Evolutionary conservation across 2,329 filamentous ascomycete species (phyloP).

Genomic region (Exophiala phaeomuriformis): DNA sequence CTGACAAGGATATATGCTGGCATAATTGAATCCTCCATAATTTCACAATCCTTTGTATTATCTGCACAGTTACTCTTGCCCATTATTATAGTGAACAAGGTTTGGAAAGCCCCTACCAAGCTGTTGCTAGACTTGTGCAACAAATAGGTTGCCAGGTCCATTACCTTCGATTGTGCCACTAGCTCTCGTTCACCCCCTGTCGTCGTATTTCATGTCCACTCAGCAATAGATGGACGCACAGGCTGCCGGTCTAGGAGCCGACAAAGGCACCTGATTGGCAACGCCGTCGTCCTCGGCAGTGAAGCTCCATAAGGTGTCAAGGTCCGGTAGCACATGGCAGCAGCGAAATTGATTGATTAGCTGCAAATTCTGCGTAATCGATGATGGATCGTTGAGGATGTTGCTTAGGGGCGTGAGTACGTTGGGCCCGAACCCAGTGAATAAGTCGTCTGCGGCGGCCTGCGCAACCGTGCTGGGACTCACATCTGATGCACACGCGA

Average conservation of each 20-base stretch:
- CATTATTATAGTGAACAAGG: no score
- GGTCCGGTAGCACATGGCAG: constrained; percentile 9
- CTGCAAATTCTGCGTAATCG: neutral
- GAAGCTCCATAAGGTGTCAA: constrained; percentile 4
- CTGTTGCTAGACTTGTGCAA: no score
- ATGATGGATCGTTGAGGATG: neutral
- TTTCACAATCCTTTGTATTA: no score
- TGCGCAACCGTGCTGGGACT: constrained; percentile 1
- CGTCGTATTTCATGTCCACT: neutral
- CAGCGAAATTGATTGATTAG: constrained; percentile 12
- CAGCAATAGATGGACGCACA: constrained; percentile 9
- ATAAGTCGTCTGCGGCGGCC: constrained; percentile 4
- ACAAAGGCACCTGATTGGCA: neutral
- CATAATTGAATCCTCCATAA: no score
- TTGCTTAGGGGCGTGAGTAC: constrained; percentile 6
- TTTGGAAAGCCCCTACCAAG: no score
- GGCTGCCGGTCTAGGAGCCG: constrained; percentile 2
- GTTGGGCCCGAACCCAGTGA: constrained; percentile 1
- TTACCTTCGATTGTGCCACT: no score
- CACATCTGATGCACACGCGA: constrained; percentile 7
- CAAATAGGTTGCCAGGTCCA: no score
- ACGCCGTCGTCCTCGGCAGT: constrained; percentile 10
- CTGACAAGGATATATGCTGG: no score
- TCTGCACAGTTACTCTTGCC: no score
- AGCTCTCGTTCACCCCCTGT: no score